Conservation (phyloP, 2,329 filamentous ascomycete species). For the Chalaropsis thielavioides region DNA sequence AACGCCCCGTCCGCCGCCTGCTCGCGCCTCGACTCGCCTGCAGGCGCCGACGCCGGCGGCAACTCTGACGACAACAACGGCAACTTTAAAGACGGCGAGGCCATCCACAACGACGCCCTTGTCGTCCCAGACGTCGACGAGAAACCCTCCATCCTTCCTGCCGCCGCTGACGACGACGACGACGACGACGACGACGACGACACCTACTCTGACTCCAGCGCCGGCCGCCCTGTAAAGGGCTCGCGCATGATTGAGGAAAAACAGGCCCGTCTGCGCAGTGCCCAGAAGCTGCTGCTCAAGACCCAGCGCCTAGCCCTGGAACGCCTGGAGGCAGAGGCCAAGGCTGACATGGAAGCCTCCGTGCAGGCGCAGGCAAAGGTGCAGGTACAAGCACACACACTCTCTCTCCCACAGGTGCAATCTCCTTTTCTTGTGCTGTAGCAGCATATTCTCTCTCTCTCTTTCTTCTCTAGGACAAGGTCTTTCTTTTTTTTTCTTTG, state of each 20-base stretch:
- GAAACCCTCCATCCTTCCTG: constrained; percentile 11
- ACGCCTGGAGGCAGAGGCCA: background rate
- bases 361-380: background rate
- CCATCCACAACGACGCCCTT: constrained; percentile 17
- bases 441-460: background rate
- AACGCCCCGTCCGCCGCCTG: constrained; percentile 11
- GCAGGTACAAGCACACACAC: background rate
- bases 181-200: constrained; percentile 20
- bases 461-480: background rate
- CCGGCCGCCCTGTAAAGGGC: constrained; percentile 19
- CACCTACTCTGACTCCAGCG: constrained; percentile 21
- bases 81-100: constrained; percentile 16
- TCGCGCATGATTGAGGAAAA: constrained; percentile 25
- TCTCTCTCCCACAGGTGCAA: background rate
- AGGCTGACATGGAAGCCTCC: background rate
- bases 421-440: background rate
- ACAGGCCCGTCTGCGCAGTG: constrained; percentile 29
- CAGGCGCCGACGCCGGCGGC: constrained; percentile 6
- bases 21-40: constrained; percentile 4
- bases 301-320: constrained; percentile 17
- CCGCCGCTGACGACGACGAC: constrained; percentile 19
- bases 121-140: constrained; percentile 7
- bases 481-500: background rate
- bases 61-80: constrained; percentile 8
- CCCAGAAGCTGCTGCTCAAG: constrained; percentile 27